Base-by-base conservation (phyloP, 805 yeast species). In the Schwanniomyces pseudopolymorphus region DNA sequence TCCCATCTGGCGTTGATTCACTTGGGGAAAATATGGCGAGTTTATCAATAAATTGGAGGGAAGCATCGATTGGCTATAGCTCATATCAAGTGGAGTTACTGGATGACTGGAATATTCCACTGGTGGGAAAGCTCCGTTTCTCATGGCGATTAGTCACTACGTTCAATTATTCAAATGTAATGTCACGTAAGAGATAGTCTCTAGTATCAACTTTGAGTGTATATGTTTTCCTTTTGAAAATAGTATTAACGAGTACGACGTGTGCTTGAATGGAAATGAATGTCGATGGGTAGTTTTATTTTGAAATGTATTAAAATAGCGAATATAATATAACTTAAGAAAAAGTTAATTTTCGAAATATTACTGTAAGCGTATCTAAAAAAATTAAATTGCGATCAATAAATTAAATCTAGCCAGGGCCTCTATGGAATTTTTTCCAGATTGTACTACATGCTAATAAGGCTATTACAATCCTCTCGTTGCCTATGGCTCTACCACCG, bases 41-140 rank as follows among this genome's bases (percentile, higher is more conserved):
- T 80, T 74, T 47, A 80, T 67, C 41, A 84, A 64, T 43, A 84
- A 63, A 54, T 83, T 85, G 14, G 84, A 68, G 1, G 90, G 90
- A 16, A 84, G 64, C 72, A 84, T 72, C 11, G 84, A 77, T 4
- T 80, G 77, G 7, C 85, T 83, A 55, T 82, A 83, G 3, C 77
- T 66, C 46, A 77, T 60, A 57, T 84, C 88, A 54, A 82, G 74
- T 1, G 89, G 87, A 2, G 85, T 75, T 17, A 53, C 33, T 9
- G 54, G 53, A 4, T 42, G 50, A 33, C 40, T 35, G 20, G 28
- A 4, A 31, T 31, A 31, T 16, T 31, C 35, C 20, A 31, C 20
- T 3, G 35, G 19, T 14, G 35, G 35, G 19, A 31, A 31, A 14
- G 35, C 17, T 14, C 35, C 20, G 16, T 31, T 31, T 31, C 35